phyloP scores from a whole-genome alignment of 805 yeast genomes.

The Metschnikowia aberdeeniae region DNA sequence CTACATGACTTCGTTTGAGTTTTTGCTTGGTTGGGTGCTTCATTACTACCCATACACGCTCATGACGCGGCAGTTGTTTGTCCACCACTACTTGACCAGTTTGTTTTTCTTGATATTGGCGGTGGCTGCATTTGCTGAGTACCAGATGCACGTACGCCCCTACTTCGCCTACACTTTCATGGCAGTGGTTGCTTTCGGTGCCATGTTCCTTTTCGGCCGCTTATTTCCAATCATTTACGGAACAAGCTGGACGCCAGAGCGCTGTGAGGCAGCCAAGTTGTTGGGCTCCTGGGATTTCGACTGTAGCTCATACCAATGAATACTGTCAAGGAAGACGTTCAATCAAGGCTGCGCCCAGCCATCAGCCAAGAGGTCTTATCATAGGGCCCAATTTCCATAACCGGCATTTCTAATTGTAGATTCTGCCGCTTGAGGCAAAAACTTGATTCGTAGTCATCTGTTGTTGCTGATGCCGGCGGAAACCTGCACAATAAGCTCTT shows the following conservation, averaged over 20 bases:
- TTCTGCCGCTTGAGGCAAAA: background rate
- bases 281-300: conserved; percentile 42
- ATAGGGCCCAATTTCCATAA: too few species aligned
- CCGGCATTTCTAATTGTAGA: background rate
- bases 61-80: conserved; percentile 35
- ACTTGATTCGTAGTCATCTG: background rate
- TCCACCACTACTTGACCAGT: conserved; percentile 48
- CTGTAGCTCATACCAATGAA: conserved; percentile 24
- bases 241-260: conserved; percentile 38
- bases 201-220: conserved; percentile 23
- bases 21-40: conserved; percentile 52
- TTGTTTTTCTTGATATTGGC: conserved; percentile 46
- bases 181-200: conserved; percentile 14
- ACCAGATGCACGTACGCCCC: conserved; percentile 26
- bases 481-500: conserved; percentile 58
- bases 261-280: conserved; percentile 36
- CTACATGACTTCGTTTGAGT: conserved; percentile 30
- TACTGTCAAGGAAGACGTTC: background rate
- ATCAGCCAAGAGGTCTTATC: too few species aligned
- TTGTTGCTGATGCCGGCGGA: conserved; percentile 49
- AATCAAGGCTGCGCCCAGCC: too few species aligned
- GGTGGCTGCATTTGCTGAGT: conserved; percentile 43
- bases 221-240: conserved; percentile 47
- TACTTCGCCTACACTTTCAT: conserved; percentile 25
- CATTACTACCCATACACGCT: conserved; percentile 55